Conservation (phyloP, 257 asterid species). For the Nyctanthes arbortristis region DNA sequence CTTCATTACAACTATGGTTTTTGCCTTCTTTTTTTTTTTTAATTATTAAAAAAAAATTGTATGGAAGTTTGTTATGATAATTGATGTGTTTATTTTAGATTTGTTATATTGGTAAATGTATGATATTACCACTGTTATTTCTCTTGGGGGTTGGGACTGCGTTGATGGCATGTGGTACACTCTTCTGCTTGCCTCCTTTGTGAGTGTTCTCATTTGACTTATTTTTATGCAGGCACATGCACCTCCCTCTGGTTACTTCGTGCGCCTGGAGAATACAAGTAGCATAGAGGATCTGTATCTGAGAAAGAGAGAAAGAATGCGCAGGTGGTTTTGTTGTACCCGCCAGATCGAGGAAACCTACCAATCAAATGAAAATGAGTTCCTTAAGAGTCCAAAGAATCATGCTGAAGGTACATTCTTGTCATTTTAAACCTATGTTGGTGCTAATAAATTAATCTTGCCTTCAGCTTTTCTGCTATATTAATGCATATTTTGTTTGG, state of each 20-base stretch:
- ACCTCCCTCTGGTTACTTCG: conserved; percentile 70
- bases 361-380: conserved; percentile 62
- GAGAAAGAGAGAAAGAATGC: conserved; percentile 74
- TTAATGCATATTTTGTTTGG: background rate
- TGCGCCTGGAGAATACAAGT: conserved; percentile 51
- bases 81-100: conserved; percentile 17
- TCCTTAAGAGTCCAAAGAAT: conserved; percentile 67
- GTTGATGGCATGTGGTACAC: background rate
- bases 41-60: too few species aligned
- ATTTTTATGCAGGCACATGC: conserved; percentile 55
- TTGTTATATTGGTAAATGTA: background rate
- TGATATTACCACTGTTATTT: conserved; percentile 2
- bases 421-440: conserved; percentile 4
- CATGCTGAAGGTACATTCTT: conserved; percentile 55
- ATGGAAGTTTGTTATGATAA: background rate
- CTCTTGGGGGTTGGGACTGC: background rate
- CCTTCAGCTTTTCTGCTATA: conserved; percentile 10
- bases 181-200: conserved; percentile 5
- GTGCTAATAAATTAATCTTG: conserved; percentile 1
- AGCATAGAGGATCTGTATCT: conserved; percentile 51
- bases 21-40: background rate
- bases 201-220: conserved; percentile 15
- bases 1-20: background rate
- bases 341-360: conserved; percentile 71
- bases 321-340: conserved; percentile 87